phyloP scores from a whole-genome alignment of 306 rosid genomes.

The Casuarina cunninghamiana region DNA sequence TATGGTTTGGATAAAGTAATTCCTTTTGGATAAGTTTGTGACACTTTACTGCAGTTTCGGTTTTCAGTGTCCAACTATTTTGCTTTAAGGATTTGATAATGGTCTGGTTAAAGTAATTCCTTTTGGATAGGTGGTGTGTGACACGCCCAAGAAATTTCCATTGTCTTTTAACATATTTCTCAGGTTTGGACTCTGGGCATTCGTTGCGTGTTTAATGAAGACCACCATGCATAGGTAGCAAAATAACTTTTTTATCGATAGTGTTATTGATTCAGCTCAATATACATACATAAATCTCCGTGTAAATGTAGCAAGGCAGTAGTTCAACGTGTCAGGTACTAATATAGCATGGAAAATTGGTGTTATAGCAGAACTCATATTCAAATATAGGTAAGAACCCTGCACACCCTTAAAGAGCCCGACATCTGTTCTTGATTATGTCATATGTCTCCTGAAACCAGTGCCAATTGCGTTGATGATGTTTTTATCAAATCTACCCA shows the following conservation, averaged over 20 bases:
- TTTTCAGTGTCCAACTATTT: too few species aligned
- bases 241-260: neutral
- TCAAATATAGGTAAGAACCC: neutral
- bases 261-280: neutral
- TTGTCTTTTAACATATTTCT: neutral
- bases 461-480: neutral
- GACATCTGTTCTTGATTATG: too few species aligned
- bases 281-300: neutral
- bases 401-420: neutral
- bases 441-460: too few species aligned
- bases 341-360: neutral
- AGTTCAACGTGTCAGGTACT: neutral
- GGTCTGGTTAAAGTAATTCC: too few species aligned
- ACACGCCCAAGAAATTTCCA: neutral
- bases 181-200: neutral
- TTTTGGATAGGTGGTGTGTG: neutral
- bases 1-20: too few species aligned
- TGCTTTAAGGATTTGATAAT: too few species aligned
- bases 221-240: neutral
- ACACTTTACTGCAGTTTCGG: too few species aligned
- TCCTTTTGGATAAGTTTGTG: too few species aligned
- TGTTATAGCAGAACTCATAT: neutral
- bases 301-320: neutral
- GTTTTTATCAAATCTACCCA: neutral
- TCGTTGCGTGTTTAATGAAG: neutral